phyloP scores from a whole-genome alignment of 2,329 filamentous ascomycete genomes.

The Parastagonospora nodorum region DNA sequence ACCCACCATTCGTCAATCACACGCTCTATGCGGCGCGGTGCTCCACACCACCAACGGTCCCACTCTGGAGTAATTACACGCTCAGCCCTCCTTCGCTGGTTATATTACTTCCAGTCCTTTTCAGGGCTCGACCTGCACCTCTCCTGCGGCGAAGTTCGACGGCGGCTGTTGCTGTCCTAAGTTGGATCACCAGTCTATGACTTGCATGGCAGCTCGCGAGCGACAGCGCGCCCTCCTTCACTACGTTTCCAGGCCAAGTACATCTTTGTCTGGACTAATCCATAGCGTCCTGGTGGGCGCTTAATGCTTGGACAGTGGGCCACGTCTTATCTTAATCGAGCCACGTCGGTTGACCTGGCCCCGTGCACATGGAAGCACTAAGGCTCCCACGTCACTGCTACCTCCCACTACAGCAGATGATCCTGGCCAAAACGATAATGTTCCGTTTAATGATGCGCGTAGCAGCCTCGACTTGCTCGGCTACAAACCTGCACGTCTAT shows the following conservation, averaged over 20 bases:
- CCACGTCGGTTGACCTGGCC: constrained; percentile 18
- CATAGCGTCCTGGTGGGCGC: constrained; percentile 23
- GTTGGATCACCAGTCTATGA: constrained; percentile 13
- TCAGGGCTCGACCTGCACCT: constrained; percentile 16
- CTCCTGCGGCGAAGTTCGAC: constrained; percentile 11
- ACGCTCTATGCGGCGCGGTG: constrained; percentile 32
- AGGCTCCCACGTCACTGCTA: constrained; percentile 13
- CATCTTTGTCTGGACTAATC: constrained; percentile 12
- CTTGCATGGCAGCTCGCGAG: constrained; percentile 10
- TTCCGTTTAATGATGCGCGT: constrained; percentile 8
- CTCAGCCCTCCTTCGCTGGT: constrained; percentile 29
- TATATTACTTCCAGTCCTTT: constrained; percentile 23
- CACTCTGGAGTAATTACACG: constrained; percentile 33
- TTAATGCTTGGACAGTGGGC: constrained; percentile 24
- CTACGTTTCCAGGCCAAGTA: neutral
- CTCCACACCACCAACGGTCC: constrained; percentile 17
- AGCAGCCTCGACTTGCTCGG: constrained; percentile 12
- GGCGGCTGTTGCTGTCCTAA: constrained; percentile 24
- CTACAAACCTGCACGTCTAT: constrained; percentile 5
- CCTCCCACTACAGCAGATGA: constrained; percentile 10
- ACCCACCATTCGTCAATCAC: constrained; percentile 23
- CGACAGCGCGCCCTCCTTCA: neutral
- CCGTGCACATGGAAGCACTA: constrained; percentile 12
- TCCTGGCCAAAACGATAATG: neutral
- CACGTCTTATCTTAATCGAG: constrained; percentile 22